These are phyloP conservation scores for Volvox africanus DNA, from an alignment of 139 green algal genomes.

Conservation along the genomic window DNA sequence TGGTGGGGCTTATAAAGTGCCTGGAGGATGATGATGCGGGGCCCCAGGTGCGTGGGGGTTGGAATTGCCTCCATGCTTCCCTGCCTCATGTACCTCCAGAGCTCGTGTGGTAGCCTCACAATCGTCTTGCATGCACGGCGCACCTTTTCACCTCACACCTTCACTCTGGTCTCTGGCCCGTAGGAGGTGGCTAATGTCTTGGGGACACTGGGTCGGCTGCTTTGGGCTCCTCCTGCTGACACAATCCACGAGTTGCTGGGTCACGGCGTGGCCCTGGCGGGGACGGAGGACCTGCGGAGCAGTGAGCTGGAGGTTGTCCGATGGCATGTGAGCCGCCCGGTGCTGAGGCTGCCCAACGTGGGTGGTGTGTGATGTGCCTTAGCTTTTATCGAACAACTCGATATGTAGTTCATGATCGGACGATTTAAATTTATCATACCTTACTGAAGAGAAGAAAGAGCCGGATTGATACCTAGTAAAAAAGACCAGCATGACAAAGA, in stretches of 20 bases:
- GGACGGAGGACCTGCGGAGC: background rate
- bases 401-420: too few relatives aligned
- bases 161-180: background rate
- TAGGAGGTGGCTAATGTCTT: constrained; percentile 48
- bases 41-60: constrained; percentile 16
- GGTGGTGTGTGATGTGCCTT: too few relatives aligned
- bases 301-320: constrained; percentile 24
- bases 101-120: background rate
- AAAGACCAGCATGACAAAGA: too few relatives aligned
- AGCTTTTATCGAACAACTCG: too few relatives aligned
- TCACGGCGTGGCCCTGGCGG: background rate
- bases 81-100: too few relatives aligned
- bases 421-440: too few relatives aligned
- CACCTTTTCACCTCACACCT: background rate
- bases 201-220: constrained; percentile 42
- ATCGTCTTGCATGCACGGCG: background rate
- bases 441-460: too few relatives aligned
- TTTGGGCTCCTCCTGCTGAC: constrained; percentile 21
- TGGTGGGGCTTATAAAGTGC: background rate
- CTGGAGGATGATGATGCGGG: constrained; percentile 24
- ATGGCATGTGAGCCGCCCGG: background rate
- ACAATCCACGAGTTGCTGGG: background rate
- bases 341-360: constrained; percentile 6
- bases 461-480: too few relatives aligned
- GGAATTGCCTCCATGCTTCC: background rate